phyloP scores from a whole-genome alignment of 345 rosid species.

The Odontarrhena argentea region DNA sequence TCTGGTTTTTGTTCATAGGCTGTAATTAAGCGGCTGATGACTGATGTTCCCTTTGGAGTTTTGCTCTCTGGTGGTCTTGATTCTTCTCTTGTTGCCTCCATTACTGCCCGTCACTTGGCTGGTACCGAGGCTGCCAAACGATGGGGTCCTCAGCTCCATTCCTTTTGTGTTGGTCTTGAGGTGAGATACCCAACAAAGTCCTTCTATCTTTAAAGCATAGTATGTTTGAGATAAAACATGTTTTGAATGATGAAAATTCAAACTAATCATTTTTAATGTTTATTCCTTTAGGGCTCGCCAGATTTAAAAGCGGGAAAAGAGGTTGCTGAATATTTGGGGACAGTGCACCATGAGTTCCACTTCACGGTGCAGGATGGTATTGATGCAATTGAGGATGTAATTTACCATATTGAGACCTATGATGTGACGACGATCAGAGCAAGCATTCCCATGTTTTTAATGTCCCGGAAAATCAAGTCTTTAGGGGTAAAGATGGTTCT shows the following conservation, averaged over 20 bases:
- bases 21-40: slow-evolving; percentile 90
- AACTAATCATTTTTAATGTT: neutral
- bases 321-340: slow-evolving; percentile 87
- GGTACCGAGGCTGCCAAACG: slow-evolving; percentile 71
- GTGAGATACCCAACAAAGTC: slow-evolving; percentile 42
- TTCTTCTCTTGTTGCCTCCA: slow-evolving; percentile 86
- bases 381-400: slow-evolving; percentile 93
- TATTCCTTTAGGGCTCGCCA: slow-evolving; percentile 63
- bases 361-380: slow-evolving; percentile 96
- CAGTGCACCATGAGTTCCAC: slow-evolving; percentile 90
- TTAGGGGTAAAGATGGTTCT: slow-evolving; percentile 96
- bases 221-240: neutral
- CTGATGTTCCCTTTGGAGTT: slow-evolving; percentile 93
- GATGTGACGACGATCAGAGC: slow-evolving; percentile 93
- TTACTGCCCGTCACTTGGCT: slow-evolving; percentile 75
- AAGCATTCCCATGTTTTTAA: slow-evolving; percentile 89
- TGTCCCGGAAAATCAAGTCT: slow-evolving; percentile 91
- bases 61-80: slow-evolving; percentile 93
- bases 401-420: slow-evolving; percentile 85
- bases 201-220: slow-evolving; percentile 19
- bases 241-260: neutral
- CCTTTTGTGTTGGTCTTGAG: slow-evolving; percentile 92
- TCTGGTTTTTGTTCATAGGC: slow-evolving; percentile 50
- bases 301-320: slow-evolving; percentile 83
- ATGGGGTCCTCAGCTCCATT: slow-evolving; percentile 89